Evolutionary conservation across 495 filamentous ascomycete genomes (phyloP).

Genomic region (Cladorrhinum samala): DNA sequence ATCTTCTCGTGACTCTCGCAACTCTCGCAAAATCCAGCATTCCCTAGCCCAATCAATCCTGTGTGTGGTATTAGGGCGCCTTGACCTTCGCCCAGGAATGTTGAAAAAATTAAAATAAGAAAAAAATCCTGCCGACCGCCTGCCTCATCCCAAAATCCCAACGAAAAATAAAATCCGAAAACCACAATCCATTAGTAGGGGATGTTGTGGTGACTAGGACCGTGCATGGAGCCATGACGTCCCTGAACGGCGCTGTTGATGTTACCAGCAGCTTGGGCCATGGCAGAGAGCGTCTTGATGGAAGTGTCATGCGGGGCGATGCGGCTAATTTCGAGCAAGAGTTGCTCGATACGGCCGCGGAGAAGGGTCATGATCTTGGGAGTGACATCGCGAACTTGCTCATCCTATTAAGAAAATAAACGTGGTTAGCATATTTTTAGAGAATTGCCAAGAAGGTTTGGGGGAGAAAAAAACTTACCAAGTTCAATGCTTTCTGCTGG

Average conservation of each 20-base stretch:
- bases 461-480: slow-evolving; percentile 36
- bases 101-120: too few relatives aligned
- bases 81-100: too few relatives aligned
- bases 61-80: too few relatives aligned
- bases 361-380: slow-evolving; percentile 68
- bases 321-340: slow-evolving; percentile 63
- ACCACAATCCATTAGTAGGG: too few relatives aligned
- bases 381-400: slow-evolving; percentile 67
- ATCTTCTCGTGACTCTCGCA: too few relatives aligned
- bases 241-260: slow-evolving; percentile 18
- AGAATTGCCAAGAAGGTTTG: not conserved
- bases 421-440: slow-evolving; percentile 10
- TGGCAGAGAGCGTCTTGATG: slow-evolving; percentile 56
- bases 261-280: slow-evolving; percentile 32
- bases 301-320: slow-evolving; percentile 54
- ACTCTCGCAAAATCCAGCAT: too few relatives aligned
- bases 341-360: slow-evolving; percentile 60
- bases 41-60: too few relatives aligned
- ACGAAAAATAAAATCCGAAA: too few relatives aligned
- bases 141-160: too few relatives aligned
- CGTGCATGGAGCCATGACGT: slow-evolving; percentile 10
- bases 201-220: too few relatives aligned
- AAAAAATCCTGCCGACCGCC: too few relatives aligned
- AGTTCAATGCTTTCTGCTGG: slow-evolving; percentile 31
- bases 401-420: slow-evolving; percentile 47